phyloP scores from a whole-genome alignment of 768 basidiomycete species.

The Gautieria morchelliformis region DNA sequence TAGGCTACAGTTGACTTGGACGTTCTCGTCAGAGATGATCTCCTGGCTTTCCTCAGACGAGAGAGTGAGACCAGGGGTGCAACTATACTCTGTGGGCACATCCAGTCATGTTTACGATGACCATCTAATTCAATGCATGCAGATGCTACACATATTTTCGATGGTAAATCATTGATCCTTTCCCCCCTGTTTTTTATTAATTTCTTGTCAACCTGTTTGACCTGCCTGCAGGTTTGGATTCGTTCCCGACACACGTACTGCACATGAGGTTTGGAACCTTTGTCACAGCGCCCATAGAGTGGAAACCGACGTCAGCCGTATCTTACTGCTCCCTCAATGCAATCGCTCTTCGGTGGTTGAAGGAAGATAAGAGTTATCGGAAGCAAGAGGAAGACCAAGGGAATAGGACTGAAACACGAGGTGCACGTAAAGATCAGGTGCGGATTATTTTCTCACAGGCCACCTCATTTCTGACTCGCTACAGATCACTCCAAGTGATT shows the following conservation, averaged over 20 bases:
- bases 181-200: too few species aligned
- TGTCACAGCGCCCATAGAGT: conserved; percentile 54
- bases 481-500: conserved; percentile 60
- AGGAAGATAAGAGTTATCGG: conserved; percentile 66
- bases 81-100: conserved; percentile 71
- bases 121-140: conserved; percentile 8
- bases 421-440: conserved; percentile 51
- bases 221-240: conserved; percentile 39
- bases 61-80: conserved; percentile 76
- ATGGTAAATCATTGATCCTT: conserved; percentile 30
- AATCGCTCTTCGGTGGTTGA: conserved; percentile 80
- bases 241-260: conserved; percentile 89
- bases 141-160: conserved; percentile 98
- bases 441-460: conserved; percentile 10
- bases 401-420: conserved; percentile 39
- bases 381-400: conserved; percentile 47
- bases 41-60: conserved; percentile 77
- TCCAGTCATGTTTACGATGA: neutral
- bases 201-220: neutral
- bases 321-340: conserved; percentile 43
- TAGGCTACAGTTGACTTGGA: conserved; percentile 97
- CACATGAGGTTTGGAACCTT: conserved; percentile 86
- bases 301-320: conserved; percentile 40
- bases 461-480: neutral
- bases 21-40: conserved; percentile 84